Evolutionary conservation across 495 filamentous ascomycete genomes (phyloP), one percentile per base, ranked within the genome.

Genomic region (Penicillium herquei): DNA sequence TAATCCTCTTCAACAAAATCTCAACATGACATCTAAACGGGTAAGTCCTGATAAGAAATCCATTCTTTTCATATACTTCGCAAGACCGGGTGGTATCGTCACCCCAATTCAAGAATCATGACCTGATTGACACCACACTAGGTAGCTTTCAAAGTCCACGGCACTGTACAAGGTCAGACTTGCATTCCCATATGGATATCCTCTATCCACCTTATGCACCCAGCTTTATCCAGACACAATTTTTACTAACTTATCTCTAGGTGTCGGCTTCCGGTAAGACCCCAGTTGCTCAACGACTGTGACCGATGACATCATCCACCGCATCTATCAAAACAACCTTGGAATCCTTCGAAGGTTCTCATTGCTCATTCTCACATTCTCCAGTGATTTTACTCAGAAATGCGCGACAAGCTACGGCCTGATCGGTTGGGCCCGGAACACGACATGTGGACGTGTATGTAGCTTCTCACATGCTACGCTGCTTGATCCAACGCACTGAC

Each of bases 391-490:
- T 64, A 86, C 90, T 1, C 78, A 81, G 51, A 84, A 85, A 58
- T 82, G 85, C 55, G 92, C 92, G 2, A 70, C 67, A 2, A 76
- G 78, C 32, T 76, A 87, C 58, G 77, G 74, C 2, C 61, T 97
- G 7, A 93, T 86, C 1, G 92, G 92, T 42, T 93, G 82, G 78
- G 89, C 92, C 14, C 78, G 82, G 37, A 97, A 97, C 65, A 88
- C 84, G 0, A 72, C 79, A 7, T 84, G 87, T 54, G 87, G 87
- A 46, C 85, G 86, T 69, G 91, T 89, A 12, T 14, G 60, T 47
- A 12, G 10, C 48, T 40, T 33, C 34, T 47, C 51, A 37, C 33
- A 13, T 39, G 26, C 16, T 39, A 7, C 21, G 46, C n/a, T 5
- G 2, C 16, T 47, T 12, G 2, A 26, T 26, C 4, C 40, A 30